Base-by-base conservation (phyloP, 2,329 filamentous ascomycete species). In the Neoscytalidium dimidiatum region DNA sequence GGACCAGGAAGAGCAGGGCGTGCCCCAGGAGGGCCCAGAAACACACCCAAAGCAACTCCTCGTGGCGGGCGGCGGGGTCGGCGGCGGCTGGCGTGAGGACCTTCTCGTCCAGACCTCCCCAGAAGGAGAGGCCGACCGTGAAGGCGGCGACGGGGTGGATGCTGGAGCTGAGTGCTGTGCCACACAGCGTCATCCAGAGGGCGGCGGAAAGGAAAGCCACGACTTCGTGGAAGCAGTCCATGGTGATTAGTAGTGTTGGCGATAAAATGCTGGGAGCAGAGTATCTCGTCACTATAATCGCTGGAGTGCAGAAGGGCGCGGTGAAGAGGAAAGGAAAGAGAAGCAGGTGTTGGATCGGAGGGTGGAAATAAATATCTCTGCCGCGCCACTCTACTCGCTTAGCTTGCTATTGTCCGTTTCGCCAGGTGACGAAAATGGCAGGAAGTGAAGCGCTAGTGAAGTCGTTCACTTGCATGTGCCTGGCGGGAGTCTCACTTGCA, bases 141-240 rank as follows among this genome's bases (percentile, higher is more conserved):
- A 43, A 6, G 7, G 35, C 21, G 35, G 6, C 11, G 21, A 43
- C 3, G 23, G 26, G 11, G 17, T 29, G 35, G 53, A 43, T 58
- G 53, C 38, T 21, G 51, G 51, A 56, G 31, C 51, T 58, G 53
- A 58, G 53, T 33, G 23, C 53, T 29, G 35, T 43, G 53, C 53
- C 26, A 33, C 53, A 43, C 53, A 58, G 53, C 35, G 14, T 29
- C 35, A 43, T 43, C 53, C 53, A 58, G 53, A 35, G 38, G 19
- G 31, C 33, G 7, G 26, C 14, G 46, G 49, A 35, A 11, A 21
- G 19, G 52, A 44, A 21, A 23, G 53, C 26, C 53, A 58, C 53
- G 53, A 43, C 35, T 41, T 58, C 35, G 53, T n/a, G 7, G 14
- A n/a, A 14, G 53, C 23, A 28, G 23, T 13, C 6, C 11, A 35